Base-by-base conservation (phyloP, 192 early-diverging fungal species). In the Backusella sp. region DNA sequence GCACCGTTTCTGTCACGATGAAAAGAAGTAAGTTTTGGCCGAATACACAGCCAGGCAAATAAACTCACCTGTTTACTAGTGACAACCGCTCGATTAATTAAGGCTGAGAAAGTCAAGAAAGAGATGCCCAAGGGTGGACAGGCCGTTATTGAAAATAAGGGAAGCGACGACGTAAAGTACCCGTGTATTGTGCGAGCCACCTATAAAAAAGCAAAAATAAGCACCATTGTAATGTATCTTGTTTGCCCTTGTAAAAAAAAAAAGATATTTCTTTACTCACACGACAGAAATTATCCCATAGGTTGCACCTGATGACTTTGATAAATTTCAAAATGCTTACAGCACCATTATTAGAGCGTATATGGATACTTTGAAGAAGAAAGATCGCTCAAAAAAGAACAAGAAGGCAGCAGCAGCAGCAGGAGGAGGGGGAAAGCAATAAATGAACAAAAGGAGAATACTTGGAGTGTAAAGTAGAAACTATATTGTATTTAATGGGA, bases 321-420 rank as follows among this genome's bases (percentile, higher is more conserved):
- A 77, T 21, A 77, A 70, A 26, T 81, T 81, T 39, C 80, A 81
- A 66, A 44, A 52, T 19, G 76, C 80, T 21, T 81, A 81, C 34
- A 72, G 68, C 56, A 81, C 76, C 35, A 68, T 81, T 42, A 81
- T 81, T 41, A 59, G 76, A 62, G 80, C 80, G 4, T 81, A 81
- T 75, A 81, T 81, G 80, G 80, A 81, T 49, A 71, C 80, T 12
- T 68, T 81, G 30, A 77, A 81, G 73, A 81, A 81, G 68, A 81
- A 81, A 62, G 76, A 77, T 14, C 66, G 80, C 0, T 32, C 66
- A n/a, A 79, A 79, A 67, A 79, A 79, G 73, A 53, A 12, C 66
- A 79, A 79, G 53, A 79, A 79, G 41, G 34, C 37, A 44, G 42
- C 41, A 19, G 56, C 23, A 26, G 56, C 9, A 12, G 53, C 23